A percentile compares a stretch with the other conserved stretches of the same genome.
phyloP scores from a whole-genome alignment of 345 rosid species.

The Lepidium sativum region DNA sequence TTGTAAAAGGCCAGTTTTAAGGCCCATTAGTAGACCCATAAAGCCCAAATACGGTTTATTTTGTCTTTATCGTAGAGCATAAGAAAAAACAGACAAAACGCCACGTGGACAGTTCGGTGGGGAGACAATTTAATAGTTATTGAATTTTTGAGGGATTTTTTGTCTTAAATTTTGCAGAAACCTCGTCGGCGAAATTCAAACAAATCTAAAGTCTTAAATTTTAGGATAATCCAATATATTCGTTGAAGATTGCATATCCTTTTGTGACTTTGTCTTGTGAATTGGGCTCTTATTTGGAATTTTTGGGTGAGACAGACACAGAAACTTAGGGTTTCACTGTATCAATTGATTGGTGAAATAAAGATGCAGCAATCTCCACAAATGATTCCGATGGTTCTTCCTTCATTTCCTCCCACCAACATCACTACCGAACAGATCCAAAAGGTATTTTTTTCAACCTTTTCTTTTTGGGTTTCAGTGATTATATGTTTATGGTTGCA shows the following conservation, averaged over 20 bases:
- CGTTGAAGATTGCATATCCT: conserved; percentile 2
- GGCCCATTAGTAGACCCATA: neutral
- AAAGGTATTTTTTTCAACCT: conserved; percentile 39
- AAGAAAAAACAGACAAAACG: conserved; percentile 2
- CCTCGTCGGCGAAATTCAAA: conserved; percentile 24
- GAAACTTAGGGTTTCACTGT: conserved; percentile 17
- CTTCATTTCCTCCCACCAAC: conserved; percentile 58
- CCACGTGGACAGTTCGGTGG: conserved; percentile 5
- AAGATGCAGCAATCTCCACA: conserved; percentile 84
- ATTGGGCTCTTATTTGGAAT: neutral
- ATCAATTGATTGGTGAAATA: neutral
- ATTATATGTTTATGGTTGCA: neutral
- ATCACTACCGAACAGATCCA: conserved; percentile 97
- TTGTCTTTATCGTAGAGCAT: neutral
- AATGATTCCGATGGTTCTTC: conserved; percentile 73
- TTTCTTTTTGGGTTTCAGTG: neutral
- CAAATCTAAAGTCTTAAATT: conserved; percentile 7
- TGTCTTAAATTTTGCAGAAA: conserved; percentile 23
- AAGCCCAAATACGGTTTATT: neutral
- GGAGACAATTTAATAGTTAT: neutral
- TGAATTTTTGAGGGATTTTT: neutral
- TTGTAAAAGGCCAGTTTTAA: no score
- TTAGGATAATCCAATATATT: conserved; percentile 13
- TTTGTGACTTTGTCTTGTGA: neutral
- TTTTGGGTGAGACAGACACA: neutral